Evolutionary conservation across 2,329 filamentous ascomycete genomes (phyloP).

Genomic region (Trichoderma koningii): DNA sequence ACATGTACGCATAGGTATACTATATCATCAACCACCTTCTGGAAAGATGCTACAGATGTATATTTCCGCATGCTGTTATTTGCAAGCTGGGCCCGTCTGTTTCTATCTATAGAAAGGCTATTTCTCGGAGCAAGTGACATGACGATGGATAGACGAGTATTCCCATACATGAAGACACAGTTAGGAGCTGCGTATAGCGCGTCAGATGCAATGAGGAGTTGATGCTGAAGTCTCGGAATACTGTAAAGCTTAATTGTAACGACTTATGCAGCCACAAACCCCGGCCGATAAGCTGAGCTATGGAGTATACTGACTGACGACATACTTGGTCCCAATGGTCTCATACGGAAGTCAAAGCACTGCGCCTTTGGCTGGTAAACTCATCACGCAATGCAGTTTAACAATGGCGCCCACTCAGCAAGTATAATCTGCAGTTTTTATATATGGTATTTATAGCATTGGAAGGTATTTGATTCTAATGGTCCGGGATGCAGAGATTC

Average conservation of each 20-base stretch:
- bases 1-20: not conserved
- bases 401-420: constrained; percentile 1
- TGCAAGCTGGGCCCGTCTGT: no score
- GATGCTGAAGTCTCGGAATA: not conserved
- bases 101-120: no score
- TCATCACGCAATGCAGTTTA: constrained; percentile 15
- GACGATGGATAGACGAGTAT: no score
- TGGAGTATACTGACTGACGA: constrained; percentile 14
- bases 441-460: not conserved
- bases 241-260: not conserved
- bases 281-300: constrained; percentile 2
- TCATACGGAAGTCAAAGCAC: constrained; percentile 3
- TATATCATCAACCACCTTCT: no score
- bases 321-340: constrained; percentile 15
- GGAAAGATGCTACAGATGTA: no score
- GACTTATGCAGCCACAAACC: not conserved
- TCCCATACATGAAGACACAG: not conserved
- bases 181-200: not conserved
- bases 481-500: not conserved
- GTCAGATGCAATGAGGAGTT: not conserved
- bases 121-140: no score
- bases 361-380: not conserved
- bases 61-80: no score
- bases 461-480: not conserved
- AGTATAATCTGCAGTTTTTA: not conserved